A percentile compares a stretch with the other conserved stretches of the same genome.
These are phyloP conservation scores for Tetrahymena malaccensis DNA, from an alignment of 73 alveolate genomes.

Conservation along the genomic window DNA sequence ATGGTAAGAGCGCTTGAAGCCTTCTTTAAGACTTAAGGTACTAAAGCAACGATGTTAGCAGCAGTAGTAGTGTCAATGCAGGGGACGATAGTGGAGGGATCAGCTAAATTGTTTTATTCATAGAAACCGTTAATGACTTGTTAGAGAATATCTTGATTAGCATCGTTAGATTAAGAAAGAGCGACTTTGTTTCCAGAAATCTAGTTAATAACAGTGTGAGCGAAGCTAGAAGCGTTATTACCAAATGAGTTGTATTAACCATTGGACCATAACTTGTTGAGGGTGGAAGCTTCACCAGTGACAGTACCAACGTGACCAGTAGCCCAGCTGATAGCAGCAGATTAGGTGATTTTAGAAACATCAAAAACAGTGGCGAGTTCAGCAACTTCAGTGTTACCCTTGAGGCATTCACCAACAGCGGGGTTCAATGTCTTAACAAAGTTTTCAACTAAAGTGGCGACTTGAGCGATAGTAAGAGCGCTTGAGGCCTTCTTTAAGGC, in stretches of 20 bases:
- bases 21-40: background rate
- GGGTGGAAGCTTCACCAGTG: background rate
- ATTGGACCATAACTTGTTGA: background rate
- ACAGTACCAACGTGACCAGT: background rate
- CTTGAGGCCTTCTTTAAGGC: background rate
- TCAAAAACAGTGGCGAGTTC: background rate
- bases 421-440: background rate
- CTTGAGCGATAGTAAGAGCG: background rate
- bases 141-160: background rate
- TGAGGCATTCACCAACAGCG: background rate
- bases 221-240: background rate
- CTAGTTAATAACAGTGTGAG: background rate
- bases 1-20: background rate
- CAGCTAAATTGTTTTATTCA: background rate
- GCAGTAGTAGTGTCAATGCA: background rate
- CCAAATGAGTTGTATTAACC: background rate
- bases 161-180: background rate
- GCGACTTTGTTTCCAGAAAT: background rate
- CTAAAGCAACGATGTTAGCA: background rate
- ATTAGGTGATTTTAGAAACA: background rate
- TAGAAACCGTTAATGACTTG: background rate
- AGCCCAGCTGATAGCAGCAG: background rate
- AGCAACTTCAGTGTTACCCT: background rate
- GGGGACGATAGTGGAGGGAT: background rate
- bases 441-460: background rate